phyloP scores from a whole-genome alignment of 805 yeast species.

The Schwanniomyces vanrijiae region DNA sequence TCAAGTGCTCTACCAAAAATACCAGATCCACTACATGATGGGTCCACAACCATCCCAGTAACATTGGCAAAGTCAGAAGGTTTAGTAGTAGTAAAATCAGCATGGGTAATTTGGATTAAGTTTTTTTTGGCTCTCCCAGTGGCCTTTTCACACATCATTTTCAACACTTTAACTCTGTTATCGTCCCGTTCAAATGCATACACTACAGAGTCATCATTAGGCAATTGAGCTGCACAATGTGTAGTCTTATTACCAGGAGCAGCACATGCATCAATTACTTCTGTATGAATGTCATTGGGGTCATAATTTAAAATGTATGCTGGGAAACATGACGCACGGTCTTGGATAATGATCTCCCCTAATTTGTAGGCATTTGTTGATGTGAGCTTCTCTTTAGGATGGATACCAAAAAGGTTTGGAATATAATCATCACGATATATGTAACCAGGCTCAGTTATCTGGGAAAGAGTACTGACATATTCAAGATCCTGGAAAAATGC shows the following conservation, averaged over 20 bases:
- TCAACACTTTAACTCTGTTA: conserved; percentile 65
- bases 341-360: conserved; percentile 89
- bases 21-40: conserved; percentile 97
- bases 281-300: conserved; percentile 53
- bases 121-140: conserved; percentile 25
- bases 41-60: conserved; percentile 87
- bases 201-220: conserved; percentile 39
- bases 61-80: conserved; percentile 63
- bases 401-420: conserved; percentile 77
- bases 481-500: conserved; percentile 41
- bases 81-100: conserved; percentile 64
- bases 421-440: conserved; percentile 74
- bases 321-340: conserved; percentile 96
- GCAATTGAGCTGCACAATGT: conserved; percentile 72
- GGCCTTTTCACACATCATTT: conserved; percentile 79
- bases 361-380: conserved; percentile 63
- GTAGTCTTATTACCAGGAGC: conserved; percentile 99
- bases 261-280: conserved; percentile 89
- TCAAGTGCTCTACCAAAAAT: conserved; percentile 86
- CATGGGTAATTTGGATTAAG: conserved; percentile 50
- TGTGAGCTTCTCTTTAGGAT: conserved; percentile 71
- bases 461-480: conserved; percentile 44
- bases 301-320: conserved; percentile 66
- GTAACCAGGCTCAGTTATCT: conserved; percentile 44
- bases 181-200: conserved; percentile 88